Conservation (phyloP, 371 early-diverging fungal species). For the Dinochytrium kinnereticum region DNA sequence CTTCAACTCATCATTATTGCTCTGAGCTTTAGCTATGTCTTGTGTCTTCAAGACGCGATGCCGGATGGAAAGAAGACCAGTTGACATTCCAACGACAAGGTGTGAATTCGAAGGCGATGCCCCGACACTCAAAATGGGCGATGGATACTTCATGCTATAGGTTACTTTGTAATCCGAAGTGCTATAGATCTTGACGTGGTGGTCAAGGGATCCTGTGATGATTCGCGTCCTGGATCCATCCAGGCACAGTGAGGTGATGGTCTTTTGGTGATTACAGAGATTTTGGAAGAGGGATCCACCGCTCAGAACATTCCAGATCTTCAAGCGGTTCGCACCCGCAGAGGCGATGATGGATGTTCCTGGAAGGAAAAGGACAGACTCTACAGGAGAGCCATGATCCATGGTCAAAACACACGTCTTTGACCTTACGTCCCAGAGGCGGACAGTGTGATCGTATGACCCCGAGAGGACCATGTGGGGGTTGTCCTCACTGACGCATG, state of each 20-base stretch:
- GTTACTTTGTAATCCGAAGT: constrained; percentile 84
- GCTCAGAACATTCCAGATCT: constrained; percentile 86
- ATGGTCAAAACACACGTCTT: constrained; percentile 78
- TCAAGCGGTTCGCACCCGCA: constrained; percentile 67
- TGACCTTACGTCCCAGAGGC: constrained; percentile 87
- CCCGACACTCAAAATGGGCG: constrained; percentile 76
- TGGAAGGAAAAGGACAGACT: constrained; percentile 82
- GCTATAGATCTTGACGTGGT: constrained; percentile 92
- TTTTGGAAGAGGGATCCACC: constrained; percentile 78
- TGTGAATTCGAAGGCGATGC: constrained; percentile 87
- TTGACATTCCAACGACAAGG: constrained; percentile 91
- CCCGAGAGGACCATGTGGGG: constrained; percentile 84
- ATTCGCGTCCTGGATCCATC: constrained; percentile 77
- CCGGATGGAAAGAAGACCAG: constrained; percentile 86
- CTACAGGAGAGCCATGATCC: constrained; percentile 87
- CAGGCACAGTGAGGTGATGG: constrained; percentile 85
- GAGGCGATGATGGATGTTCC: constrained; percentile 82
- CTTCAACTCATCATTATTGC: constrained; percentile 14
- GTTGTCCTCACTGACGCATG: constrained; percentile 73
- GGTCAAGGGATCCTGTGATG: constrained; percentile 91
- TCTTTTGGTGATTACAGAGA: constrained; percentile 91
- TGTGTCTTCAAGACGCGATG: constrained; percentile 65
- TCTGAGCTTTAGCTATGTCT: constrained; percentile 33
- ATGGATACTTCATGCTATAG: constrained; percentile 86
- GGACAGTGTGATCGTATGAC: constrained; percentile 94